Evolutionary conservation across 768 basidiomycete genomes (phyloP), one percentile per base, ranked within the genome.

Genomic region (Butyriboletus loyo): DNA sequence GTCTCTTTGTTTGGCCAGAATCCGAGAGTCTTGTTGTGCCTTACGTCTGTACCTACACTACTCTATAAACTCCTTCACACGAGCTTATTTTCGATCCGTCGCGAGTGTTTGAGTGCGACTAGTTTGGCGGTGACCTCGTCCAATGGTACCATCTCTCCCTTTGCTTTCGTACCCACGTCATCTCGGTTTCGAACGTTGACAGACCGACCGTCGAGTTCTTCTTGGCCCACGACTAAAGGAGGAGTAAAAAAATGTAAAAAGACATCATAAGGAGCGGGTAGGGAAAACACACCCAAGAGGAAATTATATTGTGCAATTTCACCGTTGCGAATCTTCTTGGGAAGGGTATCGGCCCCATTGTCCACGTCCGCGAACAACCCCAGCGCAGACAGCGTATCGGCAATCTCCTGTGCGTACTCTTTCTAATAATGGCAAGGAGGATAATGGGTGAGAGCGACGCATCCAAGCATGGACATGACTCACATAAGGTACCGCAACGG

Each of bases 231-330:
- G 53, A 98, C 96, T 97, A 61, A 15, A 31, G 25, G 17, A 49
- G 32, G 41, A 46, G 17, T 24, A 14, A 32, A 2, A 31, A 14
- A 21, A 14, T 25, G 4, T 25, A 10, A 28, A 19, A 43, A 28
- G 17, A 28, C 19, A 27, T 13, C 19, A 6, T 24, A 15, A 37
- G 35, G 9, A 46, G 49, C 34, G 14, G 13, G 40, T 45, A 44
- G 15, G 43, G n/a, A 7, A 21, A 17, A 70, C 85, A 49, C 55
- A 97, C 95, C 93, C 58, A 98, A 80, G 62, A 98, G 92, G 68
- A 97, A 98, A 73, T 98, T 98, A 74, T 96, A 97, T 70, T 98
- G 96, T 30, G 94, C 91, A 57, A 96, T 84, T 74, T 99, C 95
- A 21, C 91, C 95, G 67, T 98, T 98, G 27, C 95, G 82, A 64